phyloP scores from a whole-genome alignment of 169 alveolate genomes.

The Eimeria acervulina region DNA sequence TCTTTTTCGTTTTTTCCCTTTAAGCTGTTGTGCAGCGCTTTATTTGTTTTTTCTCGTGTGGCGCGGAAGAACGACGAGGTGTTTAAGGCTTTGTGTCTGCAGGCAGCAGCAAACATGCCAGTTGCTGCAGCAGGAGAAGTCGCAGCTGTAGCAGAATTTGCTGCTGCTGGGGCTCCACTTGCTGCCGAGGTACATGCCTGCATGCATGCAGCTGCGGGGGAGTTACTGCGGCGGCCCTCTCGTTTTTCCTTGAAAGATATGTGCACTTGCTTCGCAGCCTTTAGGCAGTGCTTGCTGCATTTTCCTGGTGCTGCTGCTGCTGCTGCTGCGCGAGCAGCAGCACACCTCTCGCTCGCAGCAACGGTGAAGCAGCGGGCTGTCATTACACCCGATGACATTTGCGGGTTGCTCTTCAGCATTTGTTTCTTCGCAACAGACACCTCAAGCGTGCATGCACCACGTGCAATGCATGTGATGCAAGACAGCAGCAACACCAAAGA shows the following conservation, averaged over 20 bases:
- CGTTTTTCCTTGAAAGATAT: slow-evolving; percentile 34
- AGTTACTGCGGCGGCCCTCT: background rate
- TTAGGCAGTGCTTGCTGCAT: slow-evolving; percentile 34
- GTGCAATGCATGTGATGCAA: background rate
- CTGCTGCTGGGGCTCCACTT: slow-evolving; percentile 18
- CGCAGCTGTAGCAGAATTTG: slow-evolving; percentile 2
- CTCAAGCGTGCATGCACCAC: background rate
- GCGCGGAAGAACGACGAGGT: background rate
- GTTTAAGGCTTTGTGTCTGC: background rate
- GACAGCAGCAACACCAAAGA: background rate
- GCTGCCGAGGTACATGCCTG: background rate
- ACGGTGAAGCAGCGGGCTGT: slow-evolving; percentile 38
- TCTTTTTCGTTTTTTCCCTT: background rate
- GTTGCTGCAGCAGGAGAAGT: slow-evolving; percentile 19
- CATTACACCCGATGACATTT: slow-evolving; percentile 45
- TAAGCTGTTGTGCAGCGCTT: slow-evolving; percentile 7
- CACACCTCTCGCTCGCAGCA: slow-evolving; percentile 68
- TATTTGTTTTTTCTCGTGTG: slow-evolving; percentile 26
- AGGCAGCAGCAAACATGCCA: slow-evolving; percentile 23
- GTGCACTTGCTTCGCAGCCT: background rate
- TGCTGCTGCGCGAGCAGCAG: slow-evolving; percentile 37
- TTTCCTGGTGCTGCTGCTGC: slow-evolving; percentile 32
- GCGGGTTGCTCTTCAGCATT: slow-evolving; percentile 10
- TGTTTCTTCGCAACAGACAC: slow-evolving; percentile 32
- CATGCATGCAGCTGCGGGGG: slow-evolving; percentile 30